Conservation (phyloP, 2,329 filamentous ascomycete species). For the Microdochium bolleyi region DNA sequence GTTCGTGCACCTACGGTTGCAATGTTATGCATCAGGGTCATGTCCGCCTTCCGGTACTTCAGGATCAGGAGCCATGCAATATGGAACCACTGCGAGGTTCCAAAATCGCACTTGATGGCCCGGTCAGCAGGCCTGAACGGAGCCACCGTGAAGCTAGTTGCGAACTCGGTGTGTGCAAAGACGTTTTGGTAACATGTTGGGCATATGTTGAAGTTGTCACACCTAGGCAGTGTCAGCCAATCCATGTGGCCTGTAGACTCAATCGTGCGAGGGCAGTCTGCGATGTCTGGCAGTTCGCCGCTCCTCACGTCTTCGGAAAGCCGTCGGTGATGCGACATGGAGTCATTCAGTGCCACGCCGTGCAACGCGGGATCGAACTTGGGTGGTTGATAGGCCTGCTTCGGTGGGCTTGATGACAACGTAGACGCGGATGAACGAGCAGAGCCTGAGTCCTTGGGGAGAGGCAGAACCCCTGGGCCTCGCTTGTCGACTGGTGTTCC, state of each 20-base stretch:
- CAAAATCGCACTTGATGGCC: constrained; percentile 69
- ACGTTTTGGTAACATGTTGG: constrained; percentile 68
- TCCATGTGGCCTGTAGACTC: constrained; percentile 59
- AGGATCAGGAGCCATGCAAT: constrained; percentile 76
- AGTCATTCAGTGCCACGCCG: constrained; percentile 24
- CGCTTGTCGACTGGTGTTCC: constrained; percentile 7
- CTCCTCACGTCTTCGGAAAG: constrained; percentile 43
- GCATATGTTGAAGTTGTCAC: constrained; percentile 71
- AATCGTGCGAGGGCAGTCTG: constrained; percentile 61
- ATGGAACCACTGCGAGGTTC: constrained; percentile 68
- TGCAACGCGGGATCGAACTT: constrained; percentile 33
- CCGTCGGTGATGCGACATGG: constrained; percentile 30
- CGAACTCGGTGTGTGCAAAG: constrained; percentile 61
- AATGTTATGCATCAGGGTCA: constrained; percentile 63
- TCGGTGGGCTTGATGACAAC: constrained; percentile 11
- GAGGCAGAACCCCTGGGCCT: constrained; percentile 5
- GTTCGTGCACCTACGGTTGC: constrained; percentile 51
- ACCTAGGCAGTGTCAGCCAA: constrained; percentile 71
- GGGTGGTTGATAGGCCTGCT: constrained; percentile 35
- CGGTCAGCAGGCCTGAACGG: constrained; percentile 47
- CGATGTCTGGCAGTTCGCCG: constrained; percentile 39
- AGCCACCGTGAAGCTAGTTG: constrained; percentile 56
- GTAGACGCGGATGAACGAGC: constrained; percentile 11
- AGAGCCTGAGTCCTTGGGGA: constrained; percentile 6
- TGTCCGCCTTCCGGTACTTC: constrained; percentile 58